Evolutionary conservation across 2,329 filamentous ascomycete species (phyloP), one percentile per base, ranked within the genome.

Genomic region (Aspergillus alliaceus): DNA sequence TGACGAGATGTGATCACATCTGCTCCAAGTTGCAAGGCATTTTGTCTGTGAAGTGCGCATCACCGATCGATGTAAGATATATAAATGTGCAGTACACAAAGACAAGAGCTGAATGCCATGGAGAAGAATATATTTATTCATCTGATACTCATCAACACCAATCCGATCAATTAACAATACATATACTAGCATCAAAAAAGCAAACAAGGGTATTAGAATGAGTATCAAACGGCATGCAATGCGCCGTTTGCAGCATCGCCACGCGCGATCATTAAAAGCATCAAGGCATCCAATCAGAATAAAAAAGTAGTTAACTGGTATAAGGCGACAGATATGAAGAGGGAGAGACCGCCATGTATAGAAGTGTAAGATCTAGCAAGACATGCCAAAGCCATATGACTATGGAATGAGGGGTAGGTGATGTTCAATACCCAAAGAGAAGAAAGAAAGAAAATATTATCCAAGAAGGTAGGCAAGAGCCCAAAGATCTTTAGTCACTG

Each of bases 391-490:
- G 27, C 53, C 40, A n/a, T 15, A n/a, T 27, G 15, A 14, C 24
- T n/a, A 44, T 44, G 40, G 40, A 18, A 44, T 18, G 40, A n/a
- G 40, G 40, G 22, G 14, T 29, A 44, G 27, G 40, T 18, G 24
- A 25, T 25, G 40, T 48, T 48, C 32, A 32, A 48, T 48, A 32
- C 44, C 44, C 32, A 40, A 49, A 51, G 59, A 51, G 46, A 29
- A 42, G 53, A 51, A 48, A 47, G 37, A 56, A 52, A 63, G 54
- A 64, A 66, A 56, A 60, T 65, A 60, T 65, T 67, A 65, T 66
- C 51, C 55, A 65, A 60, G 60, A 62, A 61, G 44, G 29, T 18
- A 24, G 50, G 39, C 39, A 47, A 49, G 51, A 39, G 40, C 34
- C 40, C 57, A 58, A 51, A 56, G 46, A 52, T 51, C 48, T 15